These are phyloP conservation scores for Fusarium equiseti DNA, from an alignment of 2,329 filamentous ascomycete genomes.

Conservation along the genomic window DNA sequence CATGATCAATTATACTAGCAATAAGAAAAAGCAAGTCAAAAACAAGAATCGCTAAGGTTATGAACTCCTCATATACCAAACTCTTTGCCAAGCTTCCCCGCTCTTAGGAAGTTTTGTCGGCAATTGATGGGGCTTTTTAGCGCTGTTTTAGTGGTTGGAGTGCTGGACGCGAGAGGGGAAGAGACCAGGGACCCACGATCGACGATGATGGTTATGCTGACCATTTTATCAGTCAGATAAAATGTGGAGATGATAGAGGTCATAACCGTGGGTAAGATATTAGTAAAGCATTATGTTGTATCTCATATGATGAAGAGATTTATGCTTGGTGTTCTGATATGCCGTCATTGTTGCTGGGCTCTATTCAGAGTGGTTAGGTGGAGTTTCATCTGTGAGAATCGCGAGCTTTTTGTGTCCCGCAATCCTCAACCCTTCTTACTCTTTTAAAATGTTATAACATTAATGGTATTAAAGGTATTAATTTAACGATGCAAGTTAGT, in stretches of 20 bases:
- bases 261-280: neutral
- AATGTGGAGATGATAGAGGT: neutral
- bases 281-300: neutral
- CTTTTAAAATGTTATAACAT: too few species aligned
- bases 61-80: neutral
- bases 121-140: neutral
- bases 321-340: too few species aligned
- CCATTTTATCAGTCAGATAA: slow-evolving; percentile 2
- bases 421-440: too few species aligned
- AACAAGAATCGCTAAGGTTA: neutral
- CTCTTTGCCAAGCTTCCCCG: neutral
- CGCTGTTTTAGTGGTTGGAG: neutral
- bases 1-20: neutral
- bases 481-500: too few species aligned
- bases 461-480: too few species aligned
- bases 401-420: too few species aligned
- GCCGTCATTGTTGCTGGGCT: too few species aligned
- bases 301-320: too few species aligned
- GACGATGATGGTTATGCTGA: neutral
- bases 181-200: slow-evolving; percentile 3
- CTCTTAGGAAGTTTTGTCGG: neutral
- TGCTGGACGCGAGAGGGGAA: neutral
- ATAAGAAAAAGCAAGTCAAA: neutral
- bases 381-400: too few species aligned
- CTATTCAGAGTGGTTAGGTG: too few species aligned